These are phyloP conservation scores for Aspergillus candidus DNA, from an alignment of 2,329 filamentous ascomycete species.

Conservation along the genomic window DNA sequence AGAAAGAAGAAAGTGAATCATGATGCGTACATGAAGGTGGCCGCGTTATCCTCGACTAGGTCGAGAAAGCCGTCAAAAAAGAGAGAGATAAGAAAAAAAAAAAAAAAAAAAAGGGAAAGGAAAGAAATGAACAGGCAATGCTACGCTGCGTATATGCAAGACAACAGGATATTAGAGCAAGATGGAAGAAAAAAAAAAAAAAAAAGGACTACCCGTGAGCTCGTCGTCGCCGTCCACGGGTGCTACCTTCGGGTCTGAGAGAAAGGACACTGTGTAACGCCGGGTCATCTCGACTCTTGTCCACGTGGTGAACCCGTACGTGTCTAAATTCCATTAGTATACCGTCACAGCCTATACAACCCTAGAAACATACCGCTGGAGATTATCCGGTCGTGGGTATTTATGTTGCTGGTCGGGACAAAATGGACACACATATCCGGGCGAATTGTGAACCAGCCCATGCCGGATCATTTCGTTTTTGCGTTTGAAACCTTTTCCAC, in stretches of 20 bases:
- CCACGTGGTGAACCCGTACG: conserved; percentile 83
- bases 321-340: conserved; percentile 53
- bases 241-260: conserved; percentile 77
- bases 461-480: conserved; percentile 69
- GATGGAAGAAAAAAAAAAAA: background rate
- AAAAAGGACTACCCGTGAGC: conserved; percentile 15
- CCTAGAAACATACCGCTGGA: conserved; percentile 65
- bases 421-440: conserved; percentile 93
- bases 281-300: conserved; percentile 84
- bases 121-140: background rate
- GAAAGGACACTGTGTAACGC: conserved; percentile 74
- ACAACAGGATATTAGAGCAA: background rate
- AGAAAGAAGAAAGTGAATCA: background rate
- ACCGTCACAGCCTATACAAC: background rate
- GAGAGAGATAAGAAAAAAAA: conserved; percentile 2
- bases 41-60: conserved; percentile 4
- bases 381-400: conserved; percentile 90
- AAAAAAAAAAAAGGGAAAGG: background rate
- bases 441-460: conserved; percentile 86
- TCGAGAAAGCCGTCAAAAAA: conserved; percentile 5
- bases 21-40: background rate
- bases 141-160: background rate
- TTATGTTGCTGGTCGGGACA: conserved; percentile 90
- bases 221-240: conserved; percentile 69
- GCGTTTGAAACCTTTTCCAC: conserved; percentile 62